A percentile compares a stretch with the other conserved stretches of the same genome.
These are phyloP conservation scores for Yamadazyma triangularis DNA, from an alignment of 1,139 yeast species.

Conservation along the genomic window DNA sequence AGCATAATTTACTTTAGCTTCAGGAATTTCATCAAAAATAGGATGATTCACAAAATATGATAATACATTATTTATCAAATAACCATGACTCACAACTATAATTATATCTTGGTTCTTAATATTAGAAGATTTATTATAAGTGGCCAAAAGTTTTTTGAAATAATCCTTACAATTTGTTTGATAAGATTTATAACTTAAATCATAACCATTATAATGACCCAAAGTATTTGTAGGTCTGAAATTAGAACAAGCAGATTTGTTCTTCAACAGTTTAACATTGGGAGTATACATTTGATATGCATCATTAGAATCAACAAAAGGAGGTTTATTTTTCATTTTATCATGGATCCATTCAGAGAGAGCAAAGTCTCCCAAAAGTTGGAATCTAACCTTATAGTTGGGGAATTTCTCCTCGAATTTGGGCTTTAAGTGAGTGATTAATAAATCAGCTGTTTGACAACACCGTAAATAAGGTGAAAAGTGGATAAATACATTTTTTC, in stretches of 20 bases:
- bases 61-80: conserved; percentile 37
- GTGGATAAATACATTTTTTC: conserved; percentile 37
- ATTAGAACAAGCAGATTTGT: conserved; percentile 34
- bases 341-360: conserved; percentile 48
- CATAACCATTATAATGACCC: conserved; percentile 47
- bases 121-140: conserved; percentile 38
- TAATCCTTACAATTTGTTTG: conserved; percentile 38
- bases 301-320: conserved; percentile 41
- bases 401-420: conserved; percentile 22
- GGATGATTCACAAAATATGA: conserved; percentile 43
- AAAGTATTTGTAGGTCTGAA: conserved; percentile 44
- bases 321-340: conserved; percentile 41
- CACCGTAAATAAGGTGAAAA: conserved; percentile 45
- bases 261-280: conserved; percentile 33
- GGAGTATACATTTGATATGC: conserved; percentile 49
- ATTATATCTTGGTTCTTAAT: conserved; percentile 34
- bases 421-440: conserved; percentile 28
- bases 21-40: conserved; percentile 45
- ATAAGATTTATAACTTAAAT: conserved; percentile 38
- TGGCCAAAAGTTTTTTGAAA: conserved; percentile 40
- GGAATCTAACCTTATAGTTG: conserved; percentile 33
- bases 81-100: conserved; percentile 42
- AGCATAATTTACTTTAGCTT: conserved; percentile 36
- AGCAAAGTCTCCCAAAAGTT: conserved; percentile 44
- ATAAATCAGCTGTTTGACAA: conserved; percentile 42